These are phyloP conservation scores for Scedosporium dehoogii DNA, from an alignment of 2,329 filamentous ascomycete species.

Conservation along the genomic window DNA sequence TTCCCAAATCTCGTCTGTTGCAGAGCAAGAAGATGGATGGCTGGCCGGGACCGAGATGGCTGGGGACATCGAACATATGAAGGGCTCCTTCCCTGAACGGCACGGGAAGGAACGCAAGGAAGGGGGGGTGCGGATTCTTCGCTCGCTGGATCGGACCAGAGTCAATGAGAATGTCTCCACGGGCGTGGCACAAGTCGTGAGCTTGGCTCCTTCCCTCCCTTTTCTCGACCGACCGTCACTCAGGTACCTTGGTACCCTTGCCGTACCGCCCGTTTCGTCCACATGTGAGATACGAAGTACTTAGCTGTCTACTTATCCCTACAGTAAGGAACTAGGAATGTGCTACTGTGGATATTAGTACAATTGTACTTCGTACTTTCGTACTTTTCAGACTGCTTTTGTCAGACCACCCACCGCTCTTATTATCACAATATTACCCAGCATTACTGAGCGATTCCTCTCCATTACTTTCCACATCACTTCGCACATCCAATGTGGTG, in stretches of 20 bases:
- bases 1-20: not conserved
- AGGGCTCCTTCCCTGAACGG: not conserved
- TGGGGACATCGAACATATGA: not conserved
- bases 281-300: too few species aligned
- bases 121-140: not conserved
- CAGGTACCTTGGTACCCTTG: not conserved
- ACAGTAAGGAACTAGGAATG: too few species aligned
- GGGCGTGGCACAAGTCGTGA: not conserved
- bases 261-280: too few species aligned
- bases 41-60: not conserved
- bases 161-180: not conserved
- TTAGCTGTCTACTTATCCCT: too few species aligned
- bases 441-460: not conserved
- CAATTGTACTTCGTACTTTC: too few species aligned
- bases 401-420: not conserved
- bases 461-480: not conserved
- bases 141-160: not conserved
- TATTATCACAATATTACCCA: not conserved
- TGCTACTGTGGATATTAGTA: not conserved
- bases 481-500: not conserved
- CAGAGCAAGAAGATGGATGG: not conserved
- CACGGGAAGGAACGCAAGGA: not conserved
- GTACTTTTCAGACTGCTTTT: not conserved
- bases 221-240: not conserved
- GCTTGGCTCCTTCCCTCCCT: not conserved